phyloP scores from a whole-genome alignment of 2,329 filamentous ascomycete genomes.

The Cordyceps farinosa region DNA sequence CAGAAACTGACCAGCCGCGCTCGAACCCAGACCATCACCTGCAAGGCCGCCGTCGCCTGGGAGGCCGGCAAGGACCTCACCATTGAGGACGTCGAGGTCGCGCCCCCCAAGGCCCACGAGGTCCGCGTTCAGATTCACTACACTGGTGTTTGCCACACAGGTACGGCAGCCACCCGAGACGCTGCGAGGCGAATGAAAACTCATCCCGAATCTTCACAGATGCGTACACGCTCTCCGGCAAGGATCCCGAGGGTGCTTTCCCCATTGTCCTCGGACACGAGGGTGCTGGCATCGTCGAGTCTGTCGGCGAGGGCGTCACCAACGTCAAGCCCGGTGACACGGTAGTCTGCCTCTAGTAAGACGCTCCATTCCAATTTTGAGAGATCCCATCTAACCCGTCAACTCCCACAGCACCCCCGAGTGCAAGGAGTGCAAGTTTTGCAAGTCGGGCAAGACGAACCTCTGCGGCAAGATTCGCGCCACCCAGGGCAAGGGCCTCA shows the following conservation, averaged over 20 bases:
- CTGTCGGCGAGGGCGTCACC: conserved; percentile 90
- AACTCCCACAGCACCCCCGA: conserved; percentile 72
- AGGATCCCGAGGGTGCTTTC: conserved; percentile 94
- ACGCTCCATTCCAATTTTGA: conserved; percentile 21
- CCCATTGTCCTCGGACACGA: conserved; percentile 87
- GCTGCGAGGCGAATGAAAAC: neutral
- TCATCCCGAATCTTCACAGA: conserved; percentile 45
- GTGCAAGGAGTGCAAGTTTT: conserved; percentile 98
- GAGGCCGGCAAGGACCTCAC: conserved; percentile 85
- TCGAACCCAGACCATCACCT: conserved; percentile 73
- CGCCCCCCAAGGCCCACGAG: conserved; percentile 83
- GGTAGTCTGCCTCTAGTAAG: conserved; percentile 82
- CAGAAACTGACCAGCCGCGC: neutral
- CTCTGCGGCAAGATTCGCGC: conserved; percentile 98
- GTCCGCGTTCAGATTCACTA: conserved; percentile 97
- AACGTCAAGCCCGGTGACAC: conserved; percentile 92
- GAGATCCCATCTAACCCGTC: neutral
- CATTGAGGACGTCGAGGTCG: conserved; percentile 90
- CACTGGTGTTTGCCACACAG: conserved; percentile 98
- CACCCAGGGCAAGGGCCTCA: conserved; percentile 91
- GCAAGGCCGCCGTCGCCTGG: conserved; percentile 98
- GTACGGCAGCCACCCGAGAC: conserved; percentile 42
- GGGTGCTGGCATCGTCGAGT: conserved; percentile 88
- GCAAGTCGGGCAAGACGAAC: conserved; percentile 98
- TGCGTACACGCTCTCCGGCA: conserved; percentile 92